Base-by-base conservation (phyloP, 257 asterid genomes). In the Salvia miltiorrhiza region DNA sequence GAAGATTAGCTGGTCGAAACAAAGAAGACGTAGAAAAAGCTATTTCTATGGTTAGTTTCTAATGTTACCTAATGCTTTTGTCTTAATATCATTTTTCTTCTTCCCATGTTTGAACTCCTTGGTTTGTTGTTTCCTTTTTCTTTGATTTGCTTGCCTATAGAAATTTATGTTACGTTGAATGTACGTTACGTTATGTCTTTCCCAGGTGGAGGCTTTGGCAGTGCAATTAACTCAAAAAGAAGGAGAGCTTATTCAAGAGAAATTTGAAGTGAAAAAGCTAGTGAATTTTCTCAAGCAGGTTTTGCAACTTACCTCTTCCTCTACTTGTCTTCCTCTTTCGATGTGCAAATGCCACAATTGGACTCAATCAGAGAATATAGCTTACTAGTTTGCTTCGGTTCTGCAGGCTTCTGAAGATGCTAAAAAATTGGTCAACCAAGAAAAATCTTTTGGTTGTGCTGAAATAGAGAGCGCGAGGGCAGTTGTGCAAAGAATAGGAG, bases 391-490 rank as follows among this genome's bases (percentile, higher is more conserved):
- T 28, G 32, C 61, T 48, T 60, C 4, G 45, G 2, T 30, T 61
- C 32, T 67, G 37, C 84, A 93, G 98, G 98, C 98, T 78, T 90
- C 98, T 17, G 98, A 93, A 69, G 98, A 93, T 85, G 98, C 98
- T 56, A 93, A 90, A 70, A 93, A 86, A 63, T 73, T 93, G 81
- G 97, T 93, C 48, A 93, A 84, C 82, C 99, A 93, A 85, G 99
- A 93, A 80, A 90, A 94, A 56, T 93, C 99, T 28, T 93, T 90
- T 87, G 99, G 97, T 52, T 93, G 99, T 83, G 99, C 99, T 58
- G 99, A 93, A 83, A 88, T 93, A 30, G 96, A 93, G 76, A 93
- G 99, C 76, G 99, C 99, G 11, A 80, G 96, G 80, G 86, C 97
- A 54, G 99, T 93, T 48, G 97, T 93, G 61, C 95, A 84, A 68